Evolutionary conservation across 495 filamentous ascomycete genomes (phyloP), one percentile per base, ranked within the genome.

Genomic region (Hypomontagnella monticulosa): DNA sequence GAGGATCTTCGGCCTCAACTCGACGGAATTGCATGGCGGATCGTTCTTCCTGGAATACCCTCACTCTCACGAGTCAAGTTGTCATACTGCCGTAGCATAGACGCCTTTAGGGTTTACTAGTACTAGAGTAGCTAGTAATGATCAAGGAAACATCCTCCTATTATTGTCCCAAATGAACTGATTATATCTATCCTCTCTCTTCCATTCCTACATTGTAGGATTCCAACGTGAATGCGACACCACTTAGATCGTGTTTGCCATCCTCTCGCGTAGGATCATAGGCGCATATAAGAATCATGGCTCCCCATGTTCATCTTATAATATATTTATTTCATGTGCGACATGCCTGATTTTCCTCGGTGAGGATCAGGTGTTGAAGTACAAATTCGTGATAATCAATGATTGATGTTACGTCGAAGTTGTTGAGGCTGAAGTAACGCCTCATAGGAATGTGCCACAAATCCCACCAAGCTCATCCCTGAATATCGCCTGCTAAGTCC

Each of bases 401-500:
- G 14, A 23, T 56, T 56, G 53, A 47, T 47, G 55, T 58, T 41
- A 38, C 37, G 61, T 57, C 37, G 52, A 46, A 44, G 61, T 63
- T 15, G 59, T 41, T 63, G 61, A 19, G 61, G 61, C 61, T 63
- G 52, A 57, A 34, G 50, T 19, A 18, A 9, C 40, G 7, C 40
- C 40, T 19, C 15, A 43, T 1, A 19, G 15, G 40, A 1, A 18
- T 40, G 15, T 43, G 15, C 15, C 40, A 15, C 11, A 15, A 43
- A 47, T 18, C 18, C 16, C 43, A 18, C 43, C 19, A 23, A 47
- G 6, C 18, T 3, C 6, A 12, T 47, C 18, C n/a, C n/a, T n/a
- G n/a, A n/a, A n/a, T n/a, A n/a, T n/a, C 43, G 27, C 9, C 43
- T 51, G 47, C n/a, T 27, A 27, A 6, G 2, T 27, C 6, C 6